Conservation (phyloP, 1,284 basidiomycete genomes). For the Leccinum pachyderme region DNA sequence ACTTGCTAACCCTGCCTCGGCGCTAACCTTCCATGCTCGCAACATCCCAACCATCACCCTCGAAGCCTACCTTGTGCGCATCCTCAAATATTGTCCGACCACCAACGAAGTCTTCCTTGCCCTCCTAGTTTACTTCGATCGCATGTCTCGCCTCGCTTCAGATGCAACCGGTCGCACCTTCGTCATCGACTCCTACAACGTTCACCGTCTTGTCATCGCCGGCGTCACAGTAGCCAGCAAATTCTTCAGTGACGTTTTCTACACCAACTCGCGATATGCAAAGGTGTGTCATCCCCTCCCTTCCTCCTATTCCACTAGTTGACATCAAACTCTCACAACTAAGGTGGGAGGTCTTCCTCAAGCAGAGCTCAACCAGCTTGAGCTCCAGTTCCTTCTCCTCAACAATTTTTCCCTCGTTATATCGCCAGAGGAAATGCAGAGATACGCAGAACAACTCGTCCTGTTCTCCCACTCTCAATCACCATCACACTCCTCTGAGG, state of each 20-base stretch:
- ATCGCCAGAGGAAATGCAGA: constrained; percentile 88
- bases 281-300: constrained; percentile 62
- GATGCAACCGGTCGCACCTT: constrained; percentile 74
- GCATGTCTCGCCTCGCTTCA: constrained; percentile 72
- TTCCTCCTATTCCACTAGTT: background rate
- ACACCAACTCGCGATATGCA: constrained; percentile 98
- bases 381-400: constrained; percentile 93
- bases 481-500: constrained; percentile 19
- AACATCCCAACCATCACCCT: constrained; percentile 95
- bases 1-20: constrained; percentile 76
- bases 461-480: constrained; percentile 52
- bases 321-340: constrained; percentile 1
- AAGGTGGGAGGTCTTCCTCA: constrained; percentile 94
- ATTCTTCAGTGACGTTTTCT: constrained; percentile 98
- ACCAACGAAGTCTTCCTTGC: constrained; percentile 97
- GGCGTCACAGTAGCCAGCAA: constrained; percentile 98
- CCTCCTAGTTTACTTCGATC: constrained; percentile 94
- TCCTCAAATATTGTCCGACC: constrained; percentile 97
- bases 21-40: constrained; percentile 92
- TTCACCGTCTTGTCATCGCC: constrained; percentile 94
- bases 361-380: constrained; percentile 93
- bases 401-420: constrained; percentile 95
- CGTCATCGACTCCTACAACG: constrained; percentile 96
- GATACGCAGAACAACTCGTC: constrained; percentile 88
- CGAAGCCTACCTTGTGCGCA: constrained; percentile 91